Base-by-base conservation (phyloP, 2,329 filamentous ascomycete genomes). In the Beauveria asiatica region DNA sequence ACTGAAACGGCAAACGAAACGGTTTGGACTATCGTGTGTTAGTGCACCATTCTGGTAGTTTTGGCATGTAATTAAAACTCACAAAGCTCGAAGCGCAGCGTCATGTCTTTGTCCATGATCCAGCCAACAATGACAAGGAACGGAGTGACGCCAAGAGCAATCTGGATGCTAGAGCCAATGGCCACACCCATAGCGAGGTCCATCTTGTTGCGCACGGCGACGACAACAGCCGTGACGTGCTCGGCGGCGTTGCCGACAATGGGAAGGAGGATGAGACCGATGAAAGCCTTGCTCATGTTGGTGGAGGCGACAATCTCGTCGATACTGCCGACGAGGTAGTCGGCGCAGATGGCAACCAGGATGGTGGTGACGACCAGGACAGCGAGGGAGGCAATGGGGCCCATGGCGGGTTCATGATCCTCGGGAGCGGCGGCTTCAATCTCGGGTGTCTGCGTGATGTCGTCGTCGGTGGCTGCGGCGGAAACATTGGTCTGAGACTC, bases 171-270 rank as follows among this genome's bases (percentile, higher is more conserved):
- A 62, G 87, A 90, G 50, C 89, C 89, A 68, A 93, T 89, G 30
- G 89, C 89, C 55, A 93, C 89, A 46, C 88, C 87, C 77, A 93
- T 89, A 33, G 89, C 70, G 56, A 87, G 74, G 67, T 87, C 83
- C 84, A 88, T 88, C 77, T 88, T 92, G 74, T 92, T 83, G 72
- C 90, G 88, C 64, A 86, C 78, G 0, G 89, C 88, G 27, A 92
- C 89, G 33, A 92, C 86, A 19, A 91, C 86, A 19, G 89, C 89
- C 1, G 89, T 92, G 44, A 92, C 89, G 68, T 92, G 89, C 72
- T 92, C 88, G 3, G 88, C 88, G 2, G 88, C 88, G 67, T 92
- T 92, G 48, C 88, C 88, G 37, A 92, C 88, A 65, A 92, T 91
- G 3, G 88, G 88, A 53, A 92, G 87, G 21, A 92, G 76, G 54